These are phyloP conservation scores for Geranium rotundifolium DNA, from an alignment of 345 rosid genomes.

Conservation along the genomic window DNA sequence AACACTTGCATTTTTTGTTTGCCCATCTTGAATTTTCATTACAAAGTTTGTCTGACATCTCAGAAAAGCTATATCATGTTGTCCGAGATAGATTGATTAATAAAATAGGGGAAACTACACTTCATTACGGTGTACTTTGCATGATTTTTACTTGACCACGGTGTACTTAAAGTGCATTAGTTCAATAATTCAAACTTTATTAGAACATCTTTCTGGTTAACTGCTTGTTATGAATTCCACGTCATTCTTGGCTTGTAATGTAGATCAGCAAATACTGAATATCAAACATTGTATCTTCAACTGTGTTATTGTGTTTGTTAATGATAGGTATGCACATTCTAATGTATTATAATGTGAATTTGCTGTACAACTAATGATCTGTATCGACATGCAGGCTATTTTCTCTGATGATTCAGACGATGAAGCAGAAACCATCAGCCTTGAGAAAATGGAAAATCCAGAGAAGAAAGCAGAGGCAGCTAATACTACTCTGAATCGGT, in stretches of 20 bases:
- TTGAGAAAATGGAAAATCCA: constrained; percentile 32
- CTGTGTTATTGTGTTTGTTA: too few species aligned
- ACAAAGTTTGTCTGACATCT: background rate
- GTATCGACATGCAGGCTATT: constrained; percentile 51
- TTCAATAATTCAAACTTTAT: too few species aligned
- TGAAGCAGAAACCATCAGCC: constrained; percentile 34
- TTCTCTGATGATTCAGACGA: constrained; percentile 90
- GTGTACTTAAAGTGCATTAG: too few species aligned
- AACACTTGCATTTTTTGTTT: background rate
- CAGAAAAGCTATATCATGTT: too few species aligned
- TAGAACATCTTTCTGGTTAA: background rate
- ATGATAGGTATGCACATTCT: too few species aligned
- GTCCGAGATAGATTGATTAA: too few species aligned
- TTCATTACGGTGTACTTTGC: too few species aligned
- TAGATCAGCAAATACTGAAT: background rate
- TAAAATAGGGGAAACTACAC: too few species aligned
- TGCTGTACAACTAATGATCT: background rate
- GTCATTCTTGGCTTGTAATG: background rate
- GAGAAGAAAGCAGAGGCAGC: constrained; percentile 68
- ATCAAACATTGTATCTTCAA: too few species aligned
- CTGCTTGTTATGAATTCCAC: background rate
- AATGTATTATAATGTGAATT: too few species aligned
- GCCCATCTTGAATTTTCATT: background rate
- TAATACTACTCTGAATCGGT: constrained; percentile 63
- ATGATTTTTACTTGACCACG: too few species aligned